phyloP scores from a whole-genome alignment of 2,329 filamentous ascomycete species.

The Fusarium domesticum region DNA sequence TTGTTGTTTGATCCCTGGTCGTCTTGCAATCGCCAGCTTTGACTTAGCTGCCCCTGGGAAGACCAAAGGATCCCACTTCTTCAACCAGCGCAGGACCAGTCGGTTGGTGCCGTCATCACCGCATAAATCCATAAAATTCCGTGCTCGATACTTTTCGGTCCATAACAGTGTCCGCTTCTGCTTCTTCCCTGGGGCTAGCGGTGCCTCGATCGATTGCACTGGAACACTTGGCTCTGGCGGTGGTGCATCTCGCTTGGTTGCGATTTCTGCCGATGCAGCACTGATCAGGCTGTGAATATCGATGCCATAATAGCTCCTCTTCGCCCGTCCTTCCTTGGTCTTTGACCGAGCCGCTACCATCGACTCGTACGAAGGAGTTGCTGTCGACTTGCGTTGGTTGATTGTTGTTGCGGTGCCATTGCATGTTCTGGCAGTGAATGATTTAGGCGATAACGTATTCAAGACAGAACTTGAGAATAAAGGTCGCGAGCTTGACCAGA shows the following conservation, averaged over 20 bases:
- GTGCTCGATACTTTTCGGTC: slow-evolving; percentile 96
- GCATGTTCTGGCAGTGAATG: slow-evolving; percentile 51
- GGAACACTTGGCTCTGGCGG: slow-evolving; percentile 32
- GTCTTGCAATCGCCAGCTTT: slow-evolving; percentile 45
- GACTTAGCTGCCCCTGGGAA: slow-evolving; percentile 72
- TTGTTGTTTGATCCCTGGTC: slow-evolving; percentile 42
- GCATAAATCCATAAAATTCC: slow-evolving; percentile 86
- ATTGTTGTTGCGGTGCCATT: slow-evolving; percentile 57
- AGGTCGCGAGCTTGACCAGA: slow-evolving; percentile 21
- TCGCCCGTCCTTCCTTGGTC: slow-evolving; percentile 64
- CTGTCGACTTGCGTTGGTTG: slow-evolving; percentile 48
- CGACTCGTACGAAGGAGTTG: slow-evolving; percentile 57
- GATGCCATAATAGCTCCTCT: slow-evolving; percentile 83
- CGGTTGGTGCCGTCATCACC: slow-evolving; percentile 94
- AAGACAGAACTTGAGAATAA: slow-evolving; percentile 31
- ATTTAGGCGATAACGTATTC: slow-evolving; percentile 23
- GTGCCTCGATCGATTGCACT: slow-evolving; percentile 44
- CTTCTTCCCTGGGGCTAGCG: slow-evolving; percentile 34
- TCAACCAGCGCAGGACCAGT: slow-evolving; percentile 86
- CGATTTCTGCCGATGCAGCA: slow-evolving; percentile 60
- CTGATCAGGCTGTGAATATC: slow-evolving; percentile 83
- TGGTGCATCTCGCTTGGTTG: slow-evolving; percentile 33
- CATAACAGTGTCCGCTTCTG: slow-evolving; percentile 64
- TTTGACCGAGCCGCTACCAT: slow-evolving; percentile 66
- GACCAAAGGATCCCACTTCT: slow-evolving; percentile 88